Base-by-base conservation (phyloP, 495 filamentous ascomycete genomes). In the Tuber umbilicatum region DNA sequence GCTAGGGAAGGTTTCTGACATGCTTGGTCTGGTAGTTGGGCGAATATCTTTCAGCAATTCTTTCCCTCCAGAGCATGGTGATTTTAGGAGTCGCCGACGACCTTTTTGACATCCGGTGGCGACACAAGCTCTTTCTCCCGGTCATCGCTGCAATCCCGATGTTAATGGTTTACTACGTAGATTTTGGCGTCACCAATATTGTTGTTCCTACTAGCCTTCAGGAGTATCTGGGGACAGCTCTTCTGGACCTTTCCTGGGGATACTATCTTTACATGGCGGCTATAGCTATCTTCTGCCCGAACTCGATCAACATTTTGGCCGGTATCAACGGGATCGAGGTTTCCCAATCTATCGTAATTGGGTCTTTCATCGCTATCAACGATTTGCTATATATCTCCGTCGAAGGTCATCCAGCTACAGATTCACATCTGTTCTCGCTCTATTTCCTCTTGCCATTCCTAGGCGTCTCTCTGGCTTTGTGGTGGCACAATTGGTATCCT, bases 251-350 rank as follows among this genome's bases (percentile, higher is more conserved):
- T 16, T 94, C 94, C 71, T 89, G 87, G 85, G 86, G 97, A 68
- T 99, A 99, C 87, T 99, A 99, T 84, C 85, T 88, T 78, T 99
- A 99, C 86, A 99, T 99, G 95, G 93, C 93, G 45, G 88, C 89
- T 40, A 88, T 99, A 70, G 90, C 94, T 79, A 98, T 99, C 73
- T 99, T 99, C 85, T 94, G 92, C 79, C 94, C 95, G 7, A 98
- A 99, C 84, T 92, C 93, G 82, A 99, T 99, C 87, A 99, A 99
- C 86, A 99, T 99, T 85, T 85, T 98, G 3, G 95, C 95, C 9
- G 95, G 95, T 16, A 92, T 99, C 81, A 99, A 99, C 84, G 95
- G 95, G 17, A 94, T 99, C 77, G 95, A 99, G 83, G 96, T 98
- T 69, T 87, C 91, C 5, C 95, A 99, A 84, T 97, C 94, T 38